phyloP scores from a whole-genome alignment of 2,329 filamentous ascomycete genomes.

The Fusarium sp. region DNA sequence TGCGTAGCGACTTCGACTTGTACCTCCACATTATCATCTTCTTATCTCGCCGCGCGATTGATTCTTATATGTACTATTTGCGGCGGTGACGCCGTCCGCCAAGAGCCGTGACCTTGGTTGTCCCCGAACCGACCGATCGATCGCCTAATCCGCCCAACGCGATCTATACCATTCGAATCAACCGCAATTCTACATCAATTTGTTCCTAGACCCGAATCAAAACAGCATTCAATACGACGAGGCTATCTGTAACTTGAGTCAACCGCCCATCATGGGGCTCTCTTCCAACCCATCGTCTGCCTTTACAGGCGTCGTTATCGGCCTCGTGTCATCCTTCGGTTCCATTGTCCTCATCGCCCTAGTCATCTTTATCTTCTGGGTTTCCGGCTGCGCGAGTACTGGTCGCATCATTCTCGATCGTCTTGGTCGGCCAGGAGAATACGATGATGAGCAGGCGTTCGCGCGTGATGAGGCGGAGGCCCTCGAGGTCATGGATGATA shows the following conservation, averaged over 20 bases:
- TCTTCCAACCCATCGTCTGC: slow-evolving; percentile 58
- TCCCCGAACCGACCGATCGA: slow-evolving; percentile 33
- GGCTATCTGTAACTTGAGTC: neutral
- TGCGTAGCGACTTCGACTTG: slow-evolving; percentile 4
- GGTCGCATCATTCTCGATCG: slow-evolving; percentile 94
- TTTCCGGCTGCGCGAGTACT: slow-evolving; percentile 75
- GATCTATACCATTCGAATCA: slow-evolving; percentile 34
- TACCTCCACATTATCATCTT: slow-evolving; percentile 4
- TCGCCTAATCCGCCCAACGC: slow-evolving; percentile 39
- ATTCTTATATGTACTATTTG: slow-evolving; percentile 47
- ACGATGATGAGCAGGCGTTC: slow-evolving; percentile 97
- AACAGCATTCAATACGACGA: neutral
- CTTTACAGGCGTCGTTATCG: slow-evolving; percentile 88
- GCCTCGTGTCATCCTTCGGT: slow-evolving; percentile 92
- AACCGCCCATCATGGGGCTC: slow-evolving; percentile 49
- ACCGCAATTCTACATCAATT: slow-evolving; percentile 23
- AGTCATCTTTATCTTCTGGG: slow-evolving; percentile 93
- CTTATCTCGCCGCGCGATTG: slow-evolving; percentile 44
- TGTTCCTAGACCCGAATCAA: neutral
- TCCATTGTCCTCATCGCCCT: slow-evolving; percentile 88
- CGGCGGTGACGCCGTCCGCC: slow-evolving; percentile 51
- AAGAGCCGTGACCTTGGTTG: slow-evolving; percentile 41
- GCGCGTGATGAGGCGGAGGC: slow-evolving; percentile 94
- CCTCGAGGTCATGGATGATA: slow-evolving; percentile 93
- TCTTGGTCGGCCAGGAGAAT: slow-evolving; percentile 93